A percentile compares a stretch with the other conserved stretches of the same genome.
Conservation (phyloP, 2,329 filamentous ascomycete genomes). For the Penicillium sp. region DNA sequence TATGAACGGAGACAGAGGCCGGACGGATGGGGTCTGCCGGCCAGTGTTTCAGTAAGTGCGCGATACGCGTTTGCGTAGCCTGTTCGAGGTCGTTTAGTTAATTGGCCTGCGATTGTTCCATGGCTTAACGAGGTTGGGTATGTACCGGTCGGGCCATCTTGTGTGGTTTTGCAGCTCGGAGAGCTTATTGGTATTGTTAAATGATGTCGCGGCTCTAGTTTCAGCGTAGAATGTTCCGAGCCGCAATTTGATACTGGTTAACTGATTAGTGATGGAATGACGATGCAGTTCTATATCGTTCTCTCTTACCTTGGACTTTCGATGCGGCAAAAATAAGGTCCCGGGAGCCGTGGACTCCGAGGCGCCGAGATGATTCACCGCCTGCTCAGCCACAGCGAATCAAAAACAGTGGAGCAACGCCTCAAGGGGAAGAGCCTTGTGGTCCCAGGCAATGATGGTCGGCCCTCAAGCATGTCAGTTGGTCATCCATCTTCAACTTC, state of each 20-base stretch:
- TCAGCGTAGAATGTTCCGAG: not conserved
- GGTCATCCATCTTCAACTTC: slow-evolving; percentile 20
- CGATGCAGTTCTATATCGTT: not conserved
- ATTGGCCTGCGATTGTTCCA: not conserved
- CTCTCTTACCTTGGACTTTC: not conserved
- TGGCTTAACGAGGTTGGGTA: not conserved
- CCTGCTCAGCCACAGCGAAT: slow-evolving; percentile 16
- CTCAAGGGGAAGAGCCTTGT: not conserved
- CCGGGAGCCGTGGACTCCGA: slow-evolving; percentile 6
- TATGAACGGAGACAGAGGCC: slow-evolving; percentile 50
- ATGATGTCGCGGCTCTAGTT: not conserved
- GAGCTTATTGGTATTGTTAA: slow-evolving; percentile 14
- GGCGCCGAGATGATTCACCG: slow-evolving; percentile 1
- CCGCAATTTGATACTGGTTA: not conserved
- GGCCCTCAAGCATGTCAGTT: slow-evolving; percentile 13
- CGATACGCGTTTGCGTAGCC: slow-evolving; percentile 41
- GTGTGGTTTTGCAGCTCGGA: slow-evolving; percentile 27
- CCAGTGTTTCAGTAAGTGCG: slow-evolving; percentile 51
- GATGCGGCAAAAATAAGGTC: slow-evolving; percentile 8
- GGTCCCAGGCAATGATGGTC: slow-evolving; percentile 11
- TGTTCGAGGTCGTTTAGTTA: not conserved
- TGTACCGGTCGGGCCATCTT: not conserved
- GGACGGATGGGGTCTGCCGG: slow-evolving; percentile 51
- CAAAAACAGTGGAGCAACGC: slow-evolving; percentile 12
- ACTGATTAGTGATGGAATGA: not conserved